Base-by-base conservation (phyloP, 805 yeast genomes). In the Kazachstania taianensis region DNA sequence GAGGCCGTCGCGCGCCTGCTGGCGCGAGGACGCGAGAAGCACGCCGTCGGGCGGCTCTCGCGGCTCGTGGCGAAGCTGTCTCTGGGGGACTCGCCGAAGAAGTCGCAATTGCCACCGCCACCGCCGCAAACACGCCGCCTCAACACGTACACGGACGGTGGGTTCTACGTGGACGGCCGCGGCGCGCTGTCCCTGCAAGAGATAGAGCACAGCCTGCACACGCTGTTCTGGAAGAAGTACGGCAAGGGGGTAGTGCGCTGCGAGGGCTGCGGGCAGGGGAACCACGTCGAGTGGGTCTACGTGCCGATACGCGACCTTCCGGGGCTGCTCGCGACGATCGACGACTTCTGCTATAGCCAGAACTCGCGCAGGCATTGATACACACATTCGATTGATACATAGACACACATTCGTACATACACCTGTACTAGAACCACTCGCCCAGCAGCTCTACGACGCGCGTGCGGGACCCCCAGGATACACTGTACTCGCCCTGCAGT, bases 171-270 rank as follows among this genome's bases (percentile, higher is more conserved):
- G 2, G 41, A 44, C 16, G 46, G 50, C 2, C 31, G 38, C 18
- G 47, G 50, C 6, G 32, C 36, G 2, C 30, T 36, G 25, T 19
- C 45, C 1, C 38, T 53, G 9, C 38, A 36, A 12, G 41, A 41
- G 15, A 41, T 51, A 15, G 61, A 55, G 35, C 34, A 39, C 18
- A 32, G 34, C 5, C 41, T 54, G 8, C 61, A 55, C 28, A 37
- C 38, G n/a, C 30, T 43, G 13, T 40, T 55, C 20, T 54, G 59
- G 61, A 41, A 46, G 33, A 41, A 43, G 28, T 53, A 46, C 20
- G 61, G 59, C 0, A 49, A 51, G 33, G 59, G 58, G 0, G 26
- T 49, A 5, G 39, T 53, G 14, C 41, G 48, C 37, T 55, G 61
- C 32, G 41, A 45, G 25, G 59, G 57, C 4, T 55, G 61, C 43